Base-by-base conservation (phyloP, 257 asterid genomes). In the Henckelia pumila region DNA sequence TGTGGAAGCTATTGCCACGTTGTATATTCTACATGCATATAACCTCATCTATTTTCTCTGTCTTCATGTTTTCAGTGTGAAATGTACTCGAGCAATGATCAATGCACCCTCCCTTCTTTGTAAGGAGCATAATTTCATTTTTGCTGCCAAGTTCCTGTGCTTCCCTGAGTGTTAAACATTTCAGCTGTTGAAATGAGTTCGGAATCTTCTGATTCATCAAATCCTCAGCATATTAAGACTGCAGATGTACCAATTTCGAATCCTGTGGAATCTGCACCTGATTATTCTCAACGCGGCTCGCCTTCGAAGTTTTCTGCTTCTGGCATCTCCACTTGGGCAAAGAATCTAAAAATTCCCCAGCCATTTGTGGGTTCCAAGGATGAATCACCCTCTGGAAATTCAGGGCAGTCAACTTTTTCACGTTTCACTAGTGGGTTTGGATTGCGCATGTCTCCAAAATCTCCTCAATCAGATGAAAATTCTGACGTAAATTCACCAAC, bases 311-410 rank as follows among this genome's bases (percentile, higher is more conserved):
- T 80, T 55, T 85, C 98, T 35, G 77, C 87, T 65, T 81, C 98
- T 72, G 97, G 93, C 35, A 89, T 92, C 79, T 85, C 97, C 69
- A 70, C 79, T 24, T 94, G 99, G 99, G 97, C 99, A 23, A 94
- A 87, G 68, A 88, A 81, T 73, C 73, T 94, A 58, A 94, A 94
- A 81, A 83, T 94, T 69, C 81, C 99, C 35, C 92, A 85, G 81
- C 84, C 99, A 59, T 84, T 94, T 70, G 80, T 61, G 30, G 88
- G 89, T 50, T 80, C 96, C 13, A 95, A 77, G 70, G 96, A 88
- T 57, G 92, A 70, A 66, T 80, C 93, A 55, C 81, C 89, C 25
- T 75, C 91, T 7, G 97, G 77, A 68, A 83, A 75, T 76, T 74
- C 84, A 2, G 88, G 78, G 75, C 83, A 86, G 79, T 85, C 96